phyloP scores from a whole-genome alignment of 257 asterid genomes.

The Fraxinus cuspidata region DNA sequence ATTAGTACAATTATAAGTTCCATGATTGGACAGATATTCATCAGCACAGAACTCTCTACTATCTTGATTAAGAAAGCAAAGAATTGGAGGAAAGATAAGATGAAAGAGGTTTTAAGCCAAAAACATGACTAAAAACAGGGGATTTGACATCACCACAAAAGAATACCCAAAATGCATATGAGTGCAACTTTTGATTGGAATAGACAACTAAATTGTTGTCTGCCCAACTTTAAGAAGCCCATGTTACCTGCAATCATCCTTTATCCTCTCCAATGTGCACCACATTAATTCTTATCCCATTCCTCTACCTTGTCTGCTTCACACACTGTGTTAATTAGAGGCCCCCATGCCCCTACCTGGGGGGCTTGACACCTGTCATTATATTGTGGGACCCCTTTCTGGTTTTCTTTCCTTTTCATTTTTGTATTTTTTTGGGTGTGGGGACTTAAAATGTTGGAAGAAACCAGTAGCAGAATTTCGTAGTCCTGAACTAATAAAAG shows the following conservation, averaged over 20 bases:
- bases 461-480: not conserved
- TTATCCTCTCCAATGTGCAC: not conserved
- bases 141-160: constrained; percentile 1
- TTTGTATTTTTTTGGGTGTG: not conserved
- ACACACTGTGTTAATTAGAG: not conserved
- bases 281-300: not conserved
- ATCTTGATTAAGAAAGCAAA: not conserved
- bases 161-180: not conserved
- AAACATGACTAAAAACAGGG: not conserved
- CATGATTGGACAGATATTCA: not conserved
- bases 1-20: not conserved
- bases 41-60: not conserved
- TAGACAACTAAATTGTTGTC: constrained; percentile 4
- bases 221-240: not conserved
- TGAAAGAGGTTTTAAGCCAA: not conserved
- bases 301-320: not conserved
- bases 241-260: constrained; percentile 9
- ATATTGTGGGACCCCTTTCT: not conserved
- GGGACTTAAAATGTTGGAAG: not conserved
- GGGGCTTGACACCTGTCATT: constrained; percentile 7
- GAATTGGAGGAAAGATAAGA: not conserved
- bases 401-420: not conserved
- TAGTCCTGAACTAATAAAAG: not conserved
- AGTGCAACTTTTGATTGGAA: constrained; percentile 1
- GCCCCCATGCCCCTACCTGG: not conserved